These are phyloP conservation scores for rapeseed (Brassica napus) DNA, from an alignment of 345 rosid genomes.

Conservation along the genomic window DNA sequence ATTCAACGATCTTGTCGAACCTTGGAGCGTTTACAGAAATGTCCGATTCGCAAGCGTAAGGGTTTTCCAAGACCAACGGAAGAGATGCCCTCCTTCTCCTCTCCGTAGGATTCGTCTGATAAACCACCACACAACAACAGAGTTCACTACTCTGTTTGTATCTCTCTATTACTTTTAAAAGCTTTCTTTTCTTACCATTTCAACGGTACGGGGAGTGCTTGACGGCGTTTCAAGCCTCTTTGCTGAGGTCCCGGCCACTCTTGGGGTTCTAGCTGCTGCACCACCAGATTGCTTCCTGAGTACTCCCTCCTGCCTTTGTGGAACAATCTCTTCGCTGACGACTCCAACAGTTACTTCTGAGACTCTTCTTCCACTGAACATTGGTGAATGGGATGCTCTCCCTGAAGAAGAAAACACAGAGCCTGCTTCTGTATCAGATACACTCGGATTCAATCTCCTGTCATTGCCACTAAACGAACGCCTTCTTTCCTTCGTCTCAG, in stretches of 20 bases:
- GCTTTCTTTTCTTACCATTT: slow-evolving; percentile 26
- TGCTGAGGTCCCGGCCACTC: slow-evolving; percentile 37
- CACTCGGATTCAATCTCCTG: slow-evolving; percentile 68
- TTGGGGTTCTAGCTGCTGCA: slow-evolving; percentile 47
- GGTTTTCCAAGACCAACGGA: slow-evolving; percentile 54
- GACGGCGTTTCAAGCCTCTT: slow-evolving; percentile 49
- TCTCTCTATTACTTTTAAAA: background rate
- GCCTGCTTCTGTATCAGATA: slow-evolving; percentile 60
- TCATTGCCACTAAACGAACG: slow-evolving; percentile 68
- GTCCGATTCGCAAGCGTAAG: slow-evolving; percentile 43
- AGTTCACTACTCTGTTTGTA: slow-evolving; percentile 14
- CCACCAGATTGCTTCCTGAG: slow-evolving; percentile 36
- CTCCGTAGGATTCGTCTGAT: slow-evolving; percentile 50
- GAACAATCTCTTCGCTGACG: slow-evolving; percentile 44
- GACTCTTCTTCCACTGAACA: slow-evolving; percentile 44
- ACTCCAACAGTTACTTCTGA: slow-evolving; percentile 56
- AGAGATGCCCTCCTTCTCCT: slow-evolving; percentile 71
- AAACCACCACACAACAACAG: slow-evolving; percentile 1
- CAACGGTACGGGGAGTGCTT: slow-evolving; percentile 42
- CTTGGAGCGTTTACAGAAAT: slow-evolving; percentile 90
- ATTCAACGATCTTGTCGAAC: slow-evolving; percentile 87
- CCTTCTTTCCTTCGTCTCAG: slow-evolving; percentile 54
- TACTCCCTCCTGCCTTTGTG: slow-evolving; percentile 32
- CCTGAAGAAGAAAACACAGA: slow-evolving; percentile 48
- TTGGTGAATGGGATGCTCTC: slow-evolving; percentile 49